Evolutionary conservation across 768 basidiomycete genomes (phyloP).

Genomic region (Punctularia strigosozonata): DNA sequence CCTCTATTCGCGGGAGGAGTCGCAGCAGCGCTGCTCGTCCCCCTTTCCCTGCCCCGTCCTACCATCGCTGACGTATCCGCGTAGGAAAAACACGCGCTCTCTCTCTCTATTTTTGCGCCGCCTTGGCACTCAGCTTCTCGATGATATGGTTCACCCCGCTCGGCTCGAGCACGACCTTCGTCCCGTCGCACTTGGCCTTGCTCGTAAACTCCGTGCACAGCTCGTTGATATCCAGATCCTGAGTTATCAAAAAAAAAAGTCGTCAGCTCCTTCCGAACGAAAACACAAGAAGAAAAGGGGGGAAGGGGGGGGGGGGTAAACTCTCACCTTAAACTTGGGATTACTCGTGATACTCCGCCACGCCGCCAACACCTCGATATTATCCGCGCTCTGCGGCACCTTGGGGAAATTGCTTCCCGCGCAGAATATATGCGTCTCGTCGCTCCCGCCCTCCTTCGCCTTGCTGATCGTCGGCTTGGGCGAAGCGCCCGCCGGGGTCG

Average conservation of each 20-base stretch:
- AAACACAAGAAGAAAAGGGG: conserved; percentile 8
- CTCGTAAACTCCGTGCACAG: conserved; percentile 69
- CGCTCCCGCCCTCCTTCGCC: conserved; percentile 25
- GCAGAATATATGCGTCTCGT: conserved; percentile 51
- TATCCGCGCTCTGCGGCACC: conserved; percentile 57
- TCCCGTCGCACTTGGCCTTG: conserved; percentile 79
- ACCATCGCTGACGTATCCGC: too few relatives aligned
- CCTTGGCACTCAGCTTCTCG: conserved; percentile 25
- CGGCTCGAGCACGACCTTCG: conserved; percentile 65
- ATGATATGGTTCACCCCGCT: conserved; percentile 31
- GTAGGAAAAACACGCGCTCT: not conserved
- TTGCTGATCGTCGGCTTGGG: conserved; percentile 20
- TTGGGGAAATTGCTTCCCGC: conserved; percentile 56
- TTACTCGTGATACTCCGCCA: conserved; percentile 69
- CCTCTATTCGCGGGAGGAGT: too few relatives aligned
- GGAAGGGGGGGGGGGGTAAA: too few relatives aligned
- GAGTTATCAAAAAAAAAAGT: conserved; percentile 5
- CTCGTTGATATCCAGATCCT: conserved; percentile 72
- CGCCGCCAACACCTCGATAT: conserved; percentile 67
- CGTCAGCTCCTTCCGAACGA: conserved; percentile 4
- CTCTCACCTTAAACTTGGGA: conserved; percentile 68
- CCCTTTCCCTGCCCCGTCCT: too few relatives aligned
- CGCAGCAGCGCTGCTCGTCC: too few relatives aligned
- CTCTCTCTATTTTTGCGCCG: conserved; percentile 8
- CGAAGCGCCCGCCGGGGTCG: conserved; percentile 11